Evolutionary conservation across 2,329 filamentous ascomycete genomes (phyloP), one percentile per base, ranked within the genome.

Genomic region (Diplodia intermedia): DNA sequence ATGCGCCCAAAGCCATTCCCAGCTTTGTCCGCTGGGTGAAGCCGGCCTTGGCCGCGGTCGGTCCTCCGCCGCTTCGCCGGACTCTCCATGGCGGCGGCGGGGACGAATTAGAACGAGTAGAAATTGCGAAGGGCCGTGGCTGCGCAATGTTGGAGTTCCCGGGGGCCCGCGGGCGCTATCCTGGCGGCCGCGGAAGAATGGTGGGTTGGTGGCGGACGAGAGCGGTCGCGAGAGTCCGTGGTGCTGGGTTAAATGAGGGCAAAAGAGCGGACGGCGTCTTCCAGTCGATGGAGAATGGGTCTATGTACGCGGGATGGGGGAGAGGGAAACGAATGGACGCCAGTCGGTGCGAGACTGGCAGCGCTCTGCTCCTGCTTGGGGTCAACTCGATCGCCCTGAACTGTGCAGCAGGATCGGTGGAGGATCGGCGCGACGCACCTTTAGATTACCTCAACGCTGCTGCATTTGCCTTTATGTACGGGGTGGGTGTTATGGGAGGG

Each of bases 261-360:
- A 71, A 79, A 75, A 52, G 77, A 79, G 72, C 69, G 77, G 74
- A 77, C 71, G 76, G 69, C 70, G 76, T 69, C 69, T 70, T 69
- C 70, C 72, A 71, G 73, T 77, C 76, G 78, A 79, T 79, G 77
- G 76, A 77, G 71, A 60, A 53, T 69, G 62, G 65, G 52, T 52
- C 70, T 57, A 68, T 68, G 52, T 70, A 69, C 69, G 71, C 40
- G 38, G 60, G 31, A 61, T 69, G 66, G 65, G 67, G 71, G 71
- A 69, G 47, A 65, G 70, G 70, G 72, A 74, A 79, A 79, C 72
- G 78, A 80, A 73, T 71, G 79, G 79, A 80, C 77, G 78, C 78
- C 77, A 77, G 75, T 72, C 65, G 69, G 73, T 47, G 36, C 49
- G 65, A 36, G 66, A 75, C 75, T 77, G 77, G 76, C 77, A 74